These are phyloP conservation scores for Termitomyces sp. DNA, from an alignment of 768 basidiomycete species.

Conservation along the genomic window DNA sequence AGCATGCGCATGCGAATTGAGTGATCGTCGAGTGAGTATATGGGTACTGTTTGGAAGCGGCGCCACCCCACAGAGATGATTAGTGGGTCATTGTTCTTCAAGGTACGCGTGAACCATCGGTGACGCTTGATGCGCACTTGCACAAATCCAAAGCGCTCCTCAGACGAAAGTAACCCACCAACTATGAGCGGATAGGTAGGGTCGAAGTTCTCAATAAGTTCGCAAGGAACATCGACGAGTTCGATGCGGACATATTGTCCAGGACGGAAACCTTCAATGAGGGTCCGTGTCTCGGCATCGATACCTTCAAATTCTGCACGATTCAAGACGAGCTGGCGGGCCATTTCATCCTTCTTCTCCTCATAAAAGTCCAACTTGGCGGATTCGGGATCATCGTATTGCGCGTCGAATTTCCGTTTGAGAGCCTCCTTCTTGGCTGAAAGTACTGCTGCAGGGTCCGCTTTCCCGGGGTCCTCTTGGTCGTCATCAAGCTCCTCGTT, in stretches of 20 bases:
- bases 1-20: conserved; percentile 98
- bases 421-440: conserved; percentile 85
- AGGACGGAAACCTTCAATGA: conserved; percentile 87
- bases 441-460: conserved; percentile 48
- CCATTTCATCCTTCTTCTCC: conserved; percentile 88
- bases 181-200: conserved; percentile 86
- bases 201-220: conserved; percentile 91
- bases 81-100: conserved; percentile 96
- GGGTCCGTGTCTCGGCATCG: conserved; percentile 68
- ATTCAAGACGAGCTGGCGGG: conserved; percentile 77
- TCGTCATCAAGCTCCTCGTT: conserved; percentile 34
- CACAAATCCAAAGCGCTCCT: conserved; percentile 89
- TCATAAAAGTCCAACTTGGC: conserved; percentile 85
- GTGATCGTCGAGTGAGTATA: conserved; percentile 96
- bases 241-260: conserved; percentile 94
- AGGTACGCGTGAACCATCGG: conserved; percentile 84
- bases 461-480: conserved; percentile 15
- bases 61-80: conserved; percentile 98
- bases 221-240: conserved; percentile 76
- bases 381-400: conserved; percentile 87
- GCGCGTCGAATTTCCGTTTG: conserved; percentile 94
- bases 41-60: conserved; percentile 90
- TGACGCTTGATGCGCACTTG: conserved; percentile 97
- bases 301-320: conserved; percentile 78
- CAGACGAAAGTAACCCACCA: conserved; percentile 84